phyloP scores from a whole-genome alignment of 2,329 filamentous ascomycete genomes.

The Chaetomiaceae sp. region DNA sequence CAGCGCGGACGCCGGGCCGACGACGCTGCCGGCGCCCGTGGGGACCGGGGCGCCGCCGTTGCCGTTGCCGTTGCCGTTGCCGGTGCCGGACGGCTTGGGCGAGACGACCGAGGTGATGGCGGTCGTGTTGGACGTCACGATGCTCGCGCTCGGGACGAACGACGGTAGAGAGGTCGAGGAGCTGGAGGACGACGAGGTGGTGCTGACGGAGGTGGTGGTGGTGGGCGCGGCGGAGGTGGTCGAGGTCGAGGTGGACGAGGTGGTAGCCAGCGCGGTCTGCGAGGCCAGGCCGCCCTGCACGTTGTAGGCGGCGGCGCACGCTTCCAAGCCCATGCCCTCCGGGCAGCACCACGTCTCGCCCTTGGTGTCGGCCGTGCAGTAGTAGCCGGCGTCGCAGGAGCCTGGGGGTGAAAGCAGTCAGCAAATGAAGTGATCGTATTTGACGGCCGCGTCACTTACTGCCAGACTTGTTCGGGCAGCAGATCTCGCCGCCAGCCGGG shows the following conservation, averaged over 20 bases:
- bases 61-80: no score
- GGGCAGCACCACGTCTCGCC: constrained; percentile 56
- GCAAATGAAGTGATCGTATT: neutral
- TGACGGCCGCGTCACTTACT: constrained; percentile 38
- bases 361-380: constrained; percentile 50
- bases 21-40: constrained; percentile 27
- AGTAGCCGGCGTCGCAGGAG: constrained; percentile 56
- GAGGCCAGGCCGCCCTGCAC: constrained; percentile 44
- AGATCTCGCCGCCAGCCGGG: constrained; percentile 43
- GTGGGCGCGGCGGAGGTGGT: constrained; percentile 24
- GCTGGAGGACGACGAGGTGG: constrained; percentile 25
- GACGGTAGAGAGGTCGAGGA: constrained; percentile 6
- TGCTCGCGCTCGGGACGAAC: constrained; percentile 2
- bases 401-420: constrained; percentile 34
- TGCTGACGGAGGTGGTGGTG: constrained; percentile 11
- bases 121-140: constrained; percentile 22
- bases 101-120: constrained; percentile 9
- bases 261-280: constrained; percentile 36
- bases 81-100: constrained; percentile 17
- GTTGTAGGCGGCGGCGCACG: constrained; percentile 48
- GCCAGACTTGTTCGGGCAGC: constrained; percentile 52
- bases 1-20: constrained; percentile 28
- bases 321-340: constrained; percentile 44
- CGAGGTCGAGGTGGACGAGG: constrained; percentile 27
- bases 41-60: no score